These are phyloP conservation scores for Colletotrichum musae DNA, from an alignment of 2,329 filamentous ascomycete species.

Conservation along the genomic window DNA sequence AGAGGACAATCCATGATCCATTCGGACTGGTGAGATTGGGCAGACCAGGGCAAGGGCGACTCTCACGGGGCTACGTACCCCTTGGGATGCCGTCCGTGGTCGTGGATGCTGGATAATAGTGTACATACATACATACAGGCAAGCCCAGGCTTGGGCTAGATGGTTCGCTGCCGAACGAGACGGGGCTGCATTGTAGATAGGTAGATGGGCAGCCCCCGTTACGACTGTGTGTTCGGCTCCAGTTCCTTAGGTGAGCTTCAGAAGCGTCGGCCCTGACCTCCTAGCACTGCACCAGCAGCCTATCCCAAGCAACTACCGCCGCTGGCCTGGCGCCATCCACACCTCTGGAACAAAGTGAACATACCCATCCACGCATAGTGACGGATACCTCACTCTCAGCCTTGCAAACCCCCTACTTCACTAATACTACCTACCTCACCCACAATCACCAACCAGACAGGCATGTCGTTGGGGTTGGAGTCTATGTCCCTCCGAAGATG, in stretches of 20 bases:
- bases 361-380: not conserved
- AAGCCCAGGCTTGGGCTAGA: conserved; percentile 13
- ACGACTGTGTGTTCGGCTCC: not conserved
- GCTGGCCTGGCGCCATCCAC: conserved; percentile 24
- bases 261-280: conserved; percentile 1
- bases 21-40: conserved; percentile 14
- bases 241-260: not conserved
- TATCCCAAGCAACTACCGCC: conserved; percentile 16
- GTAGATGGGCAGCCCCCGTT: conserved; percentile 8
- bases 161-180: conserved; percentile 1
- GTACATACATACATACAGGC: not conserved
- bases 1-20: conserved; percentile 18
- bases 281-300: conserved; percentile 23
- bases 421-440: not conserved
- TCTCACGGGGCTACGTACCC: conserved; percentile 23
- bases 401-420: conserved; percentile 30
- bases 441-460: conserved; percentile 1
- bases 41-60: conserved; percentile 18
- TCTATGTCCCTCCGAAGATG: not conserved
- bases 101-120: not conserved
- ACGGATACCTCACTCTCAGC: conserved; percentile 27
- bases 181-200: conserved; percentile 6
- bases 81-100: not conserved
- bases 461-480: not conserved
- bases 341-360: conserved; percentile 32